Conservation (phyloP, 306 rosid species). For the Gleditsia sinensis region DNA sequence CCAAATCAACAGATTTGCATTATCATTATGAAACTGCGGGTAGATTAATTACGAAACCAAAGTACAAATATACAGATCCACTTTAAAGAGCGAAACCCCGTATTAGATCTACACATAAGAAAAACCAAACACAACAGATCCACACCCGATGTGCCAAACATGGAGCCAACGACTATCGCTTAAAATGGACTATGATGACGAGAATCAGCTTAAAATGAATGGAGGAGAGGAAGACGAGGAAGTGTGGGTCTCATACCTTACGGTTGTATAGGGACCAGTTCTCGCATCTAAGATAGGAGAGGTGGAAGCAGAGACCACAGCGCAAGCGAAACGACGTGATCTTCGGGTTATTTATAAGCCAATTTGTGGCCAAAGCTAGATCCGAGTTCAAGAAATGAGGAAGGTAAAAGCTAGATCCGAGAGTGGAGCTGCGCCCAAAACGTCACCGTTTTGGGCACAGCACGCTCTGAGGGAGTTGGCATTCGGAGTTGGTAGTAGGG, state of each 20-base stretch:
- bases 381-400: no score
- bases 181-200: not conserved
- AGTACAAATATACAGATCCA: slow-evolving; percentile 36
- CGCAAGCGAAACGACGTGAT: slow-evolving; percentile 19
- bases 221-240: not conserved
- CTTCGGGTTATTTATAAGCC: slow-evolving; percentile 27
- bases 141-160: not conserved
- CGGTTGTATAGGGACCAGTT: slow-evolving; percentile 38
- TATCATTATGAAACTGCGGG: not conserved
- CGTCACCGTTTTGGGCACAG: no score
- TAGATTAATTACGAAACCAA: not conserved
- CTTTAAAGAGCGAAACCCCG: not conserved
- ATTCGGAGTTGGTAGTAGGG: no score
- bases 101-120: slow-evolving; percentile 23
- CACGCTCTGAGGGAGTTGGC: no score
- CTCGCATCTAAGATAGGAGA: not conserved
- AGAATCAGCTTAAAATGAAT: not conserved
- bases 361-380: not conserved
- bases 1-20: not conserved
- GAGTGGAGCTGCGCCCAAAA: no score
- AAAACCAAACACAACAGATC: slow-evolving; percentile 23
- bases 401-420: no score
- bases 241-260: slow-evolving; percentile 31
- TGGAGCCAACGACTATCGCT: not conserved
- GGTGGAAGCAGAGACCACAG: slow-evolving; percentile 15